These are phyloP conservation scores for Sporisorium graminicola DNA, from an alignment of 1,284 basidiomycete genomes.

Conservation along the genomic window DNA sequence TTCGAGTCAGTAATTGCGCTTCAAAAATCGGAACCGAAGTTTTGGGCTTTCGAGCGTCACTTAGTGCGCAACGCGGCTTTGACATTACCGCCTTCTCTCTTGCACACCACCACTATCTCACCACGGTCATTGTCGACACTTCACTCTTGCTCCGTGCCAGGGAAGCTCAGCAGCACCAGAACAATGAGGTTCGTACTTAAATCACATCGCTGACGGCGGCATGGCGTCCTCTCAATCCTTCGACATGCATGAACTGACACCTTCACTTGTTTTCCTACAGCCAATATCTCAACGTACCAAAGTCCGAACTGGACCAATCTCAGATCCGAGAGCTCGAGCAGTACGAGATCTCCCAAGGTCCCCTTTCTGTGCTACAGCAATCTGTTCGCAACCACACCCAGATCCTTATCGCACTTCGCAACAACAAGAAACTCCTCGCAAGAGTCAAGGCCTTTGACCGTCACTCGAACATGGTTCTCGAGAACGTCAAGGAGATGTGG, in stretches of 20 bases:
- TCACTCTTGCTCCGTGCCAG: neutral
- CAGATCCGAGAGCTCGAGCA: slow-evolving; percentile 91
- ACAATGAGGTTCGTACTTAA: slow-evolving; percentile 24
- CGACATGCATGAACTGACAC: neutral
- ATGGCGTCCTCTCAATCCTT: neutral
- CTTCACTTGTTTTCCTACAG: slow-evolving; percentile 72
- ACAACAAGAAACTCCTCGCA: slow-evolving; percentile 98
- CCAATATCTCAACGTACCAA: slow-evolving; percentile 95
- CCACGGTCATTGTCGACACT: neutral
- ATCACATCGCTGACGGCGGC: neutral
- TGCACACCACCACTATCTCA: slow-evolving; percentile 2
- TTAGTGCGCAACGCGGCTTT: slow-evolving; percentile 7
- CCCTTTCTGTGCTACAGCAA: slow-evolving; percentile 96
- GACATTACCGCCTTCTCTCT: neutral
- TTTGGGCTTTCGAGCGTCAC: neutral
- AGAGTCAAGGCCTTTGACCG: slow-evolving; percentile 99
- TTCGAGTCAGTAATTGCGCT: slow-evolving; percentile 22
- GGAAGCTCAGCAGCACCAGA: neutral
- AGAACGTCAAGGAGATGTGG: slow-evolving; percentile 83
- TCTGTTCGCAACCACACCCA: slow-evolving; percentile 98
- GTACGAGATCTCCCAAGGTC: slow-evolving; percentile 74
- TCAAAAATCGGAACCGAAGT: slow-evolving; percentile 31
- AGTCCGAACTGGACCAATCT: slow-evolving; percentile 96
- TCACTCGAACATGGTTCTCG: slow-evolving; percentile 91
- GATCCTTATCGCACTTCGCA: slow-evolving; percentile 94